These are phyloP conservation scores for Pythium guiyangense DNA, from an alignment of 352 stramenopile species.

Conservation along the genomic window DNA sequence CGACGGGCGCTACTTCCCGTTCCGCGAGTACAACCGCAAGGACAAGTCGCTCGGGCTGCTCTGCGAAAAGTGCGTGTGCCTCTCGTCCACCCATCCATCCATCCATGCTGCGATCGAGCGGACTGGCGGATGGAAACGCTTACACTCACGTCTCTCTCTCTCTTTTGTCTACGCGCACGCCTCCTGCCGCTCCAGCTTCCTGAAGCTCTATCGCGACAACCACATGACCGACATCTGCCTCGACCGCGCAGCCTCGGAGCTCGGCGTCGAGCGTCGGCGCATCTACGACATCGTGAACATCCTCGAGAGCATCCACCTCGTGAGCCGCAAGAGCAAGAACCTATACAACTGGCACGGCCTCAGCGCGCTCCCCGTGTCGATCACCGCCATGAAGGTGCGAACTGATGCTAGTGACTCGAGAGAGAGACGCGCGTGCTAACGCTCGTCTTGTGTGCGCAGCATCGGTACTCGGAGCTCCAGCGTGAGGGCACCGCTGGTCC, in stretches of 20 bases:
- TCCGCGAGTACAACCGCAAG: conserved; percentile 86
- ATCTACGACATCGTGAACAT: conserved; percentile 99
- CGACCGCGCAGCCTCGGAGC: conserved; percentile 54
- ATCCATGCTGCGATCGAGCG: not conserved
- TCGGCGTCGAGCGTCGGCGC: conserved; percentile 89
- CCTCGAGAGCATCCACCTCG: conserved; percentile 93
- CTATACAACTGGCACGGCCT: conserved; percentile 92
- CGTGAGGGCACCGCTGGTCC: conserved; percentile 17
- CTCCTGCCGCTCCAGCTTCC: conserved; percentile 36
- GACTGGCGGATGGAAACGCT: too few species aligned
- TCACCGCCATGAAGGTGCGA: conserved; percentile 68
- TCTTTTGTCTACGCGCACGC: not conserved
- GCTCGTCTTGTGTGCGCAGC: conserved; percentile 13
- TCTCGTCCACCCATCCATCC: not conserved
- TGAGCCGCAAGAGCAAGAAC: conserved; percentile 96
- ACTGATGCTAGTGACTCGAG: not conserved
- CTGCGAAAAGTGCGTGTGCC: conserved; percentile 69
- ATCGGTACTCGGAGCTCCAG: conserved; percentile 40
- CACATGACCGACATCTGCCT: conserved; percentile 75
- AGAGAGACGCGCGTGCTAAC: not conserved
- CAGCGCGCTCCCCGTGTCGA: conserved; percentile 53
- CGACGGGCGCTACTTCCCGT: conserved; percentile 53
- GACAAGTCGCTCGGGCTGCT: conserved; percentile 83
- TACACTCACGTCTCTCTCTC: not conserved
- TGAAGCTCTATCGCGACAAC: conserved; percentile 67